A percentile compares a stretch with the other conserved stretches of the same genome.
phyloP scores from a whole-genome alignment of 139 green algal species.

The Nannochloris sp. region DNA sequence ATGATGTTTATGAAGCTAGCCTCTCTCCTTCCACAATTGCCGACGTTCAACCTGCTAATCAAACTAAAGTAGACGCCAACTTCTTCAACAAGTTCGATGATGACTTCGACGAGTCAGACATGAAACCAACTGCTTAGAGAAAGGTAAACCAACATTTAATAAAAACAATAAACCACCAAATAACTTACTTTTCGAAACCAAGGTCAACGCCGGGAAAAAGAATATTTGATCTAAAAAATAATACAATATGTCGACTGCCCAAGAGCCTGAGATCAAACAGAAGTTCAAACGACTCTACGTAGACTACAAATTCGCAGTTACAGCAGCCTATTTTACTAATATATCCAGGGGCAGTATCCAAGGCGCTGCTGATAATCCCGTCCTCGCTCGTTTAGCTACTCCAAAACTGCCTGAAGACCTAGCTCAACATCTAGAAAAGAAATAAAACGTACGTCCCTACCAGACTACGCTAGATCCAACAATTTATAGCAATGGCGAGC shows the following conservation, averaged over 20 bases:
- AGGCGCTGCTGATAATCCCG: background rate
- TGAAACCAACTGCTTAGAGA: slow-evolving; percentile 5
- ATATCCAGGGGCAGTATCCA: too few species aligned
- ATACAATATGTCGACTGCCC: too few species aligned
- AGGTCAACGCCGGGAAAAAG: background rate
- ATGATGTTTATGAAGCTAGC: too few species aligned
- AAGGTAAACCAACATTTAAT: too few species aligned
- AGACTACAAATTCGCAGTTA: slow-evolving; percentile 11
- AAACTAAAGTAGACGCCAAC: slow-evolving; percentile 25
- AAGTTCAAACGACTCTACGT: slow-evolving; percentile 12
- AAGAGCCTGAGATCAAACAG: too few species aligned
- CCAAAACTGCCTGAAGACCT: background rate
- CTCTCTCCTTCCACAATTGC: too few species aligned
- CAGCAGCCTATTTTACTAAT: background rate
- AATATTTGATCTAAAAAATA: background rate
- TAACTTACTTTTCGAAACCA: background rate
- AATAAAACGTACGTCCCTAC: too few species aligned
- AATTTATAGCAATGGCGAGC: background rate
- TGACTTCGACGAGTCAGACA: slow-evolving; percentile 27
- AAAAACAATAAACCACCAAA: too few species aligned
- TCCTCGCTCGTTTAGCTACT: background rate
- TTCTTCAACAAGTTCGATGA: slow-evolving; percentile 29
- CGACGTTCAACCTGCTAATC: too few species aligned
- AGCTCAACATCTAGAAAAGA: background rate
- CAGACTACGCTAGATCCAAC: too few species aligned